Percentiles rank a stretch among this genome's conserved stretches.
These are phyloP conservation scores for Pseudocercospora macadamiae DNA, from an alignment of 2,329 filamentous ascomycete genomes.

Conservation along the genomic window DNA sequence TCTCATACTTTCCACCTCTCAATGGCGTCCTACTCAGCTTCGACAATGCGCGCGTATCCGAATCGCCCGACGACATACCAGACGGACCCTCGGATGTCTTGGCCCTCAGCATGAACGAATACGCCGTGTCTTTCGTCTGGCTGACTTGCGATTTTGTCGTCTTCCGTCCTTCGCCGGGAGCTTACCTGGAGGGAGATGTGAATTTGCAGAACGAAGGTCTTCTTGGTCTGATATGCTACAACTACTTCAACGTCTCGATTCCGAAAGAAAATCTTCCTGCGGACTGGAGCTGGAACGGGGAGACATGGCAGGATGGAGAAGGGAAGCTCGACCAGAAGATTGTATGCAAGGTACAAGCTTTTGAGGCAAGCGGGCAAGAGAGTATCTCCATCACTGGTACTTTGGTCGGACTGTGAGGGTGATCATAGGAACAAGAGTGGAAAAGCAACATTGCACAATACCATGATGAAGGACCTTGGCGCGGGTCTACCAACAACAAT, in stretches of 20 bases:
- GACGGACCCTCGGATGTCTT: constrained; percentile 38
- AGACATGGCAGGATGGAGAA: constrained; percentile 73
- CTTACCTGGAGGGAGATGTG: constrained; percentile 76
- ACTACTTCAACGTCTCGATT: constrained; percentile 89
- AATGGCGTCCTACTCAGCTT: constrained; percentile 76
- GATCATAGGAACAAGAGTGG: neutral
- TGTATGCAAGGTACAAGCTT: constrained; percentile 79
- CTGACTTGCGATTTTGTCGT: constrained; percentile 84
- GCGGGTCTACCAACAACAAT: too few species aligned
- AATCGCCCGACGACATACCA: constrained; percentile 37
- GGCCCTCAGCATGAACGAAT: constrained; percentile 68
- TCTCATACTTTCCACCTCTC: constrained; percentile 74
- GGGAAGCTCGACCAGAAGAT: constrained; percentile 73
- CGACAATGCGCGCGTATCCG: constrained; percentile 67
- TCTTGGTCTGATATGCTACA: constrained; percentile 85
- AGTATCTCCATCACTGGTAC: constrained; percentile 27
- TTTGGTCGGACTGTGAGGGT: constrained; percentile 17
- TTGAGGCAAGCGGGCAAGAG: constrained; percentile 64
- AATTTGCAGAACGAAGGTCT: constrained; percentile 89
- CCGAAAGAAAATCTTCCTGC: constrained; percentile 73
- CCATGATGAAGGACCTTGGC: too few species aligned
- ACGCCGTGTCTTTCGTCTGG: constrained; percentile 84
- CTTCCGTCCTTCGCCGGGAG: constrained; percentile 74
- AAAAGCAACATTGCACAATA: neutral
- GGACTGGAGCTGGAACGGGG: constrained; percentile 72